phyloP scores from a whole-genome alignment of 163 green algal species.

The Chlamydomonas reinhardtii region DNA sequence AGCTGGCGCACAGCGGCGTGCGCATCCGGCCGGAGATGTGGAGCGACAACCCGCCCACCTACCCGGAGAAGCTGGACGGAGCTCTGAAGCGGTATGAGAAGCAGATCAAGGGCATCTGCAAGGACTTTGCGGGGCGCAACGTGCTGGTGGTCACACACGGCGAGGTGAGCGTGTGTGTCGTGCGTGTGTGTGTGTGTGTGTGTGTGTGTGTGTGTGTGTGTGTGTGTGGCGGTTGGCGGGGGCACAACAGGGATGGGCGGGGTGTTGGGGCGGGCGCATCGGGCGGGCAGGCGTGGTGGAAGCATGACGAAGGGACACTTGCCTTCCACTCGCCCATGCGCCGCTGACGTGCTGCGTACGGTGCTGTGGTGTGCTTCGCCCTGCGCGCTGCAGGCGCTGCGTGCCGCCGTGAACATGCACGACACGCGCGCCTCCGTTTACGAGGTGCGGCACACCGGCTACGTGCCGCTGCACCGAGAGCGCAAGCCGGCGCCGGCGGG shows the following conservation, averaged over 20 bases:
- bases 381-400: constrained; percentile 7
- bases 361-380: no score
- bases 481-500: background rate
- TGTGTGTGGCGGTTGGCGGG: no score
- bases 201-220: no score
- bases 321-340: no score
- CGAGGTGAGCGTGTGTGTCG: constrained; percentile 33
- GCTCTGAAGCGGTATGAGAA: constrained; percentile 44
- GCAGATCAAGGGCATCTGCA: constrained; percentile 25
- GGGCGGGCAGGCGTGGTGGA: no score
- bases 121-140: constrained; percentile 45
- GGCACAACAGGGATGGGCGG: no score
- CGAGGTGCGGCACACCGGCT: constrained; percentile 57
- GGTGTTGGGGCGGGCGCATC: no score
- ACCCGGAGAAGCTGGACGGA: constrained; percentile 45
- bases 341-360: no score
- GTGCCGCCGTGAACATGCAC: constrained; percentile 52
- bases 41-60: constrained; percentile 26
- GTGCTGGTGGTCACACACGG: constrained; percentile 59
- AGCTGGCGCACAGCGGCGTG: constrained; percentile 31
- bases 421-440: constrained; percentile 44
- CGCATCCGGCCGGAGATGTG: constrained; percentile 32
- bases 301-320: no score
- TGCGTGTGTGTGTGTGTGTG: background rate
- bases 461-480: constrained; percentile 21